Conservation (phyloP, 139 green algal species). For the Tetradesmus lagerheimii region DNA sequence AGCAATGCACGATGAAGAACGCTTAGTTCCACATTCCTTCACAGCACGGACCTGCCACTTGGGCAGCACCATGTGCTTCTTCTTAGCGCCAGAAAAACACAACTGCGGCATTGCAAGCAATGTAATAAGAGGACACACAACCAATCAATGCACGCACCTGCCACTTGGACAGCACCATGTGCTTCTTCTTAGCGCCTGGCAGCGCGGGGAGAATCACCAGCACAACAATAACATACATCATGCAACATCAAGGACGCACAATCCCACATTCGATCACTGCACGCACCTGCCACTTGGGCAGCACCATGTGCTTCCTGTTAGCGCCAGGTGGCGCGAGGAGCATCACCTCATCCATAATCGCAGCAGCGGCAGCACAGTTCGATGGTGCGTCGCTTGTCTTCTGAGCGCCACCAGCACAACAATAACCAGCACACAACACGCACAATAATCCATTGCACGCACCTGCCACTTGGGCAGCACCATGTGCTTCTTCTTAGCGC, state of each 20-base stretch:
- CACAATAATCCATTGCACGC: background rate
- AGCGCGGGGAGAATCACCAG: background rate
- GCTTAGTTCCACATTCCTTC: background rate
- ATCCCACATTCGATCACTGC: background rate
- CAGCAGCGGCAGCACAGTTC: no score
- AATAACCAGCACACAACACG: no score
- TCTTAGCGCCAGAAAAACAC: background rate
- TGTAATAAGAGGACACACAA: no score
- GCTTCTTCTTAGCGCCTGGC: background rate
- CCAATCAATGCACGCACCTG: background rate
- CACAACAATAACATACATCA: no score
- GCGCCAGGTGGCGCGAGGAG: background rate
- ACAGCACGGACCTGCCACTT: background rate
- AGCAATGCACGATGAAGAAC: no score
- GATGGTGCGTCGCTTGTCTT: no score
- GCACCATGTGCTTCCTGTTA: slow-evolving; percentile 1
- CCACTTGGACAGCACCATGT: slow-evolving; percentile 23
- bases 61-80: slow-evolving; percentile 6
- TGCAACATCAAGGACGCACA: no score
- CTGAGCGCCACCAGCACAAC: no score
- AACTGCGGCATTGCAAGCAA: no score
- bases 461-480: slow-evolving; percentile 32
- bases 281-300: slow-evolving; percentile 9
- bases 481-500: background rate
- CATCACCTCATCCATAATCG: background rate